Base-by-base conservation (phyloP, 805 yeast genomes). In the Myxozyma neotropica region DNA sequence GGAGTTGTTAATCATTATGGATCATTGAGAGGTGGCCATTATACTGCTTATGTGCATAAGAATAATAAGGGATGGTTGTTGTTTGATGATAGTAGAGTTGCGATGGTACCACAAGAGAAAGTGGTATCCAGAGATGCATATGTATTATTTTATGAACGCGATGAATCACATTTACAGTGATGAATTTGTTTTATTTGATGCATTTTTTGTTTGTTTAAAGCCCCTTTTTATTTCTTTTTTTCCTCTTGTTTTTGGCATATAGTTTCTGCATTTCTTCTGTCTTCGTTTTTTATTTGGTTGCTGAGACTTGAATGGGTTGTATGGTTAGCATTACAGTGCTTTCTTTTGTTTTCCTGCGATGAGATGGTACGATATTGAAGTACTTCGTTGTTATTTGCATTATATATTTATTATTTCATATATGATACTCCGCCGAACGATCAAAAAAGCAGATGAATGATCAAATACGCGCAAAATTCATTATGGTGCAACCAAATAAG, bases 1-100 rank as follows among this genome's bases (percentile, higher is more conserved):
- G 96, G 88, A 0, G 96, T 91, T 1, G 89, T 89, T 15, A 85
- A 89, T 65, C 97, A 92, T 72, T 84, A 75, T 62, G 97, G 97
- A 12, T 84, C 87, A 40, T 77, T 92, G 39, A 81, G 85, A 43
- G 88, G 92, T 7, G 97, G 97, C 0, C 97, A 92, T 73, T 92
- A 92, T 73, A 92, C 97, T 0, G 77, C 96, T 0, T 88, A 78
- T 69, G 93, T 89, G 3, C 76, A 83, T 69, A 89, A 89, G 68
- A 84, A 84, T 26, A 71, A 73, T 69, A 40, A 75, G 76, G 87
- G 85, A 1, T 91, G 96, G 96, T 84, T 88, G 68, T 82, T 84
- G 61, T 91, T 86, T 72, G 96, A 91, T 72, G 97, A 91, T 72
- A 80, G 88, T 0, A 81, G 79, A 56, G 85, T 87, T n/a, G 76